Evolutionary conservation across 805 yeast species (phyloP).

Genomic region (Saccharomycopsis javanensis): DNA sequence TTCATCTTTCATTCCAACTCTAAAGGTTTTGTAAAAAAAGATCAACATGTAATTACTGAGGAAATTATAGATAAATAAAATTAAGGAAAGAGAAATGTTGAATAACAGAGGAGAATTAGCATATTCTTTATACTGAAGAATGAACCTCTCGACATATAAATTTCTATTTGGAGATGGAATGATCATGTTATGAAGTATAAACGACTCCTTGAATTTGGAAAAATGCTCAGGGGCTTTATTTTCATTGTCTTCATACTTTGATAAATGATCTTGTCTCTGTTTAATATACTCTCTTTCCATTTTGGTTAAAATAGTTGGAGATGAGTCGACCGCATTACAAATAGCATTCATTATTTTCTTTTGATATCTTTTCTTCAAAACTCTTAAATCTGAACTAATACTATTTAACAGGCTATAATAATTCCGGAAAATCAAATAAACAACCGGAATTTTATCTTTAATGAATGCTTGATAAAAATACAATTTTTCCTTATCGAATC

Average conservation of each 20-base stretch:
- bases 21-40: constrained; percentile 4
- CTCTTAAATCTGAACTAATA: background rate
- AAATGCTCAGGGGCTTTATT: background rate
- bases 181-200: background rate
- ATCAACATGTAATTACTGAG: constrained; percentile 4
- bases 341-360: background rate
- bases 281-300: background rate
- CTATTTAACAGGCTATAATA: background rate
- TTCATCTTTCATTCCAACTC: background rate
- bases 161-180: constrained; percentile 1
- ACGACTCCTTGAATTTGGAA: background rate
- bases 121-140: constrained; percentile 11
- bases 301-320: background rate
- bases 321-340: background rate
- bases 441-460: background rate
- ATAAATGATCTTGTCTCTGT: background rate
- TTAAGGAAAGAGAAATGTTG: constrained; percentile 6
- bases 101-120: constrained; percentile 2
- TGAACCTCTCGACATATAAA: constrained; percentile 13
- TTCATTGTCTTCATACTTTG: background rate
- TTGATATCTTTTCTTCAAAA: background rate
- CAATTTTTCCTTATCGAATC: constrained; percentile 1
- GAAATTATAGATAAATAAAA: constrained; percentile 3
- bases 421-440: background rate
- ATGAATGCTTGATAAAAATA: background rate